Conservation (phyloP, 2,329 filamentous ascomycete genomes). For the Fusarium clavum region DNA sequence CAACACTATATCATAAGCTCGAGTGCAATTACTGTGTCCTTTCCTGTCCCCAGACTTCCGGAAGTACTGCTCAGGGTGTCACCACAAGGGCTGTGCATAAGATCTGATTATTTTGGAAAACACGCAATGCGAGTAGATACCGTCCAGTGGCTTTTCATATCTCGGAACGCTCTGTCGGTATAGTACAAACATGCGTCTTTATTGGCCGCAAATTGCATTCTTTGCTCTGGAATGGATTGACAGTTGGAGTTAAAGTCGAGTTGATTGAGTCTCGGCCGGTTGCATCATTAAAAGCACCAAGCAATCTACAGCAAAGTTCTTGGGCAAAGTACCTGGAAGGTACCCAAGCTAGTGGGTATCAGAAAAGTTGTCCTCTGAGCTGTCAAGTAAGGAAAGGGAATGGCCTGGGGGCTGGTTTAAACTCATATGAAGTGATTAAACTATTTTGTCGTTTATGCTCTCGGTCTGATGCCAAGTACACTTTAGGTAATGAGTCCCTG, state of each 20-base stretch:
- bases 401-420: not conserved
- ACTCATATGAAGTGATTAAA: not conserved
- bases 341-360: not conserved
- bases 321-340: conserved; percentile 12
- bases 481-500: conserved; percentile 3
- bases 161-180: not conserved
- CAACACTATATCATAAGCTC: not conserved
- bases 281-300: conserved; percentile 30
- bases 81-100: not conserved
- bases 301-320: not conserved
- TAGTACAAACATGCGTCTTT: not conserved
- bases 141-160: not conserved
- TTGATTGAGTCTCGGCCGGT: conserved; percentile 33
- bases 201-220: not conserved
- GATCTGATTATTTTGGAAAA: not conserved
- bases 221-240: conserved; percentile 28
- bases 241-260: not conserved
- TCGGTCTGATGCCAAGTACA: not conserved
- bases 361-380: not conserved
- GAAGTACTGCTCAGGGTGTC: not conserved
- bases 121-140: not conserved
- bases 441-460: not conserved
- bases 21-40: not conserved
- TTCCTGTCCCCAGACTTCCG: not conserved
- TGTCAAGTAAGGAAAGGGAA: not conserved